Conservation (phyloP, 2,329 filamentous ascomycete genomes). For the Cladophialophora psammophila region DNA sequence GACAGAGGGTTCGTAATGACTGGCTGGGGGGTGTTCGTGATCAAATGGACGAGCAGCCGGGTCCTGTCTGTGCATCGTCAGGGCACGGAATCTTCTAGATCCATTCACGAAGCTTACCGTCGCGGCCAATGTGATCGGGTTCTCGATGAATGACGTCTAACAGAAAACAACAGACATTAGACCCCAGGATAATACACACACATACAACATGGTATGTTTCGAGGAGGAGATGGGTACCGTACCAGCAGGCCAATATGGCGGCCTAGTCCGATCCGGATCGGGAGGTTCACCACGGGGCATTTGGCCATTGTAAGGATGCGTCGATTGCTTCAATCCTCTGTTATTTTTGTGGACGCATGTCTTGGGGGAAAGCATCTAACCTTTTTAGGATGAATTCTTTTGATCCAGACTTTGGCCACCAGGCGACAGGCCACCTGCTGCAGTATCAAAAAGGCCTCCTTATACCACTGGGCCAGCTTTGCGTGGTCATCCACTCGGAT, state of each 20-base stretch:
- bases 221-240: conserved; percentile 7
- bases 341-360: neutral
- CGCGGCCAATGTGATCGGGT: conserved; percentile 57
- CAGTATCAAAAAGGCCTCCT: conserved; percentile 51
- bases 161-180: conserved; percentile 50
- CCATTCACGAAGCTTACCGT: conserved; percentile 48
- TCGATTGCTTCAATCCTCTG: conserved; percentile 47
- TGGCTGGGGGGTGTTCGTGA: conserved; percentile 37
- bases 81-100: neutral
- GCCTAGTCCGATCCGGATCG: conserved; percentile 55
- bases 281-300: conserved; percentile 48
- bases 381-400: conserved; percentile 56
- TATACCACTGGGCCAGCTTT: conserved; percentile 51
- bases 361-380: conserved; percentile 6
- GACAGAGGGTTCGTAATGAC: conserved; percentile 33
- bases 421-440: conserved; percentile 56
- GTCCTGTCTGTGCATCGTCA: conserved; percentile 40
- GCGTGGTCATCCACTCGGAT: conserved; percentile 49
- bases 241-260: conserved; percentile 44
- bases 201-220: neutral
- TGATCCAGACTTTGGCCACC: conserved; percentile 57
- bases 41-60: conserved; percentile 39
- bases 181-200: neutral
- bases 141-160: conserved; percentile 56
- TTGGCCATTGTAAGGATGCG: conserved; percentile 59